phyloP scores from a whole-genome alignment of 371 early-diverging fungal genomes.

The Edhazardia aedis region DNA sequence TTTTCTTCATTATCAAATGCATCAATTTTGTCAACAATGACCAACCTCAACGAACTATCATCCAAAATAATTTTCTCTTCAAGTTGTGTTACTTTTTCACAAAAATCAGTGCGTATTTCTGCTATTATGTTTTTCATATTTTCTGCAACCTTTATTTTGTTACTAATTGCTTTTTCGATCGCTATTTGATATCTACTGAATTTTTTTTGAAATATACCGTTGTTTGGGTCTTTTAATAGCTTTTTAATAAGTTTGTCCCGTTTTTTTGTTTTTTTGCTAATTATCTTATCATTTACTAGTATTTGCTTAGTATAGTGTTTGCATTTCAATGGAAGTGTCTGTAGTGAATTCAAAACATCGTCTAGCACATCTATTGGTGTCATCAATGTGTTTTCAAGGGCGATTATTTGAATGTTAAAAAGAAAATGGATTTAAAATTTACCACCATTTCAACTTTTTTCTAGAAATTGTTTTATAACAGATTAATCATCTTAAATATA shows the following conservation, averaged over 20 bases:
- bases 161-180: neutral
- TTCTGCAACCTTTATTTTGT: neutral
- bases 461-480: too few relatives aligned
- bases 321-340: constrained; percentile 25
- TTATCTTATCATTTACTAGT: constrained; percentile 4
- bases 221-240: neutral
- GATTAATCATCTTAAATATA: too few relatives aligned
- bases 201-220: neutral
- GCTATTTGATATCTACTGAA: neutral
- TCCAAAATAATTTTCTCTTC: neutral
- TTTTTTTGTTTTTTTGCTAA: constrained; percentile 2
- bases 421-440: too few relatives aligned
- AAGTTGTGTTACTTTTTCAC: neutral
- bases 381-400: too few relatives aligned
- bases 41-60: neutral
- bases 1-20: neutral
- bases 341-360: constrained; percentile 18
- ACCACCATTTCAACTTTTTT: too few relatives aligned
- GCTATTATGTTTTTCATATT: neutral
- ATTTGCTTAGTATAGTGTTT: constrained; percentile 9
- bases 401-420: too few relatives aligned
- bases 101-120: neutral
- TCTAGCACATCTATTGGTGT: constrained; percentile 23
- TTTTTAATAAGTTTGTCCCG: constrained; percentile 3
- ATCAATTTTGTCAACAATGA: neutral